Conservation (phyloP, 148 eudicot species). For the Beta vulgaris region DNA sequence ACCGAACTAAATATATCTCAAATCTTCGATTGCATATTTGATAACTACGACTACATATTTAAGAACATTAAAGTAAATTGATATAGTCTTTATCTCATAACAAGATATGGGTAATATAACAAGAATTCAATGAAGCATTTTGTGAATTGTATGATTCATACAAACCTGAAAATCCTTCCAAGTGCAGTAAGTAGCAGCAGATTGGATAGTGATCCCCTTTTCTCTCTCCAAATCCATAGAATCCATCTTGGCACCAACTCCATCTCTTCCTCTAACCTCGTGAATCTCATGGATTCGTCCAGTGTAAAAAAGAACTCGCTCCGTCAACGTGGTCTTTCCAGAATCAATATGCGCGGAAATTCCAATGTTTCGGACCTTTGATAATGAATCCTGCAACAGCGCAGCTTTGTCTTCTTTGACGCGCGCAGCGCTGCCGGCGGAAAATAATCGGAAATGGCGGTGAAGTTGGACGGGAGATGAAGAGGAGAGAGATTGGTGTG, state of each 20-base stretch:
- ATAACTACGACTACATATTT: no score
- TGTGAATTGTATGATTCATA: not conserved
- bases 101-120: no score
- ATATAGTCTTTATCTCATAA: no score
- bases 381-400: conserved; percentile 72
- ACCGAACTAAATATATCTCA: no score
- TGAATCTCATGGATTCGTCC: conserved; percentile 94
- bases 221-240: conserved; percentile 98
- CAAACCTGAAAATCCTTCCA: conserved; percentile 86
- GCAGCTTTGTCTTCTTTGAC: conserved; percentile 51
- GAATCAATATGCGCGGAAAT: conserved; percentile 98
- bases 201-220: conserved; percentile 92
- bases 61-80: no score
- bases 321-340: conserved; percentile 93
- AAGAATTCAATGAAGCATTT: not conserved
- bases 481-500: conserved; percentile 21
- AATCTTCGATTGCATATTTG: no score
- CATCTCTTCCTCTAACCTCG: conserved; percentile 89
- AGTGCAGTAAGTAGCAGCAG: conserved; percentile 93
- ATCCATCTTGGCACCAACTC: conserved; percentile 96
- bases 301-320: conserved; percentile 76
- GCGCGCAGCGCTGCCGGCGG: conserved; percentile 67
- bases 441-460: conserved; percentile 53
- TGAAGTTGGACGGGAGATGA: conserved; percentile 39
- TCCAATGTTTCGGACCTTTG: conserved; percentile 75